These are phyloP conservation scores for Fraxinus quadrangulata DNA, from an alignment of 257 asterid genomes.

Conservation along the genomic window DNA sequence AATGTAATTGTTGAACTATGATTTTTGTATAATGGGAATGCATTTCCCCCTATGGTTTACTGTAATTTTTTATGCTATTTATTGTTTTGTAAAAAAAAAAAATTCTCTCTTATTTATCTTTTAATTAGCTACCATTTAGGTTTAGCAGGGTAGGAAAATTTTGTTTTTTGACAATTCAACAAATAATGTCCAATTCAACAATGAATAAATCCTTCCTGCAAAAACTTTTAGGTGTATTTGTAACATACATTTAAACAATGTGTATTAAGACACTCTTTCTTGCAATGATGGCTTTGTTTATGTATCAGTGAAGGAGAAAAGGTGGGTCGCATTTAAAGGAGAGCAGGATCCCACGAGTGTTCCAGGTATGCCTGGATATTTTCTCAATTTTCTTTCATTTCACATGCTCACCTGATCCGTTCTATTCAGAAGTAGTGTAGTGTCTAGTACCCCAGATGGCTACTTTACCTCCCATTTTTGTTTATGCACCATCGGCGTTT, in stretches of 20 bases:
- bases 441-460: background rate
- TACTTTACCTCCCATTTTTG: background rate
- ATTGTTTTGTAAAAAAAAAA: background rate
- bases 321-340: slow-evolving; percentile 87
- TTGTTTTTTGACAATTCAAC: background rate
- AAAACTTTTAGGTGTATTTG: slow-evolving; percentile 13
- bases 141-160: background rate
- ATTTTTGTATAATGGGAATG: background rate
- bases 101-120: background rate
- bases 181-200: background rate
- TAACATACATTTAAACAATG: slow-evolving; percentile 5
- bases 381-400: slow-evolving; percentile 15
- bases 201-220: background rate
- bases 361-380: slow-evolving; percentile 58
- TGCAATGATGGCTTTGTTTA: slow-evolving; percentile 18
- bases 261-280: background rate
- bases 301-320: slow-evolving; percentile 84
- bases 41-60: background rate
- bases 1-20: background rate
- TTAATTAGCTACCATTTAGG: background rate
- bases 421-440: background rate
- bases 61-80: background rate
- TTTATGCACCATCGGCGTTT: slow-evolving; percentile 3
- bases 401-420: background rate
- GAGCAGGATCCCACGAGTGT: slow-evolving; percentile 85